Evolutionary conservation across 106 monocot species (phyloP).

Genomic region (Platanthera guangdongensis): DNA sequence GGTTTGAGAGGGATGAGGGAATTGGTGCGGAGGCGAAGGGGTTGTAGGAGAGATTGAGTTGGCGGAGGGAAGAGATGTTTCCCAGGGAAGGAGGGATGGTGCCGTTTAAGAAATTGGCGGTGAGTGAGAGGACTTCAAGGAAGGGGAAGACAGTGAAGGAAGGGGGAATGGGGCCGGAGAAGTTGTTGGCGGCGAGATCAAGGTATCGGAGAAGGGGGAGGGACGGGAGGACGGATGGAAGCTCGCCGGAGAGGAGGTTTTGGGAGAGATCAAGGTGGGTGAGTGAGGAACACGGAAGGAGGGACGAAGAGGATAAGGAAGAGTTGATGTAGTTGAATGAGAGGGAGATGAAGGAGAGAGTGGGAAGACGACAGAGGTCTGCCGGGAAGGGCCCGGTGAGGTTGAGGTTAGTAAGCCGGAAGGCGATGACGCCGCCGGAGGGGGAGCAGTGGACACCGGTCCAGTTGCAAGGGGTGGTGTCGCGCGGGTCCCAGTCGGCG

Average conservation of each 20-base stretch:
- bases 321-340: conserved; percentile 41
- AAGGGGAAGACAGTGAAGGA: conserved; percentile 21
- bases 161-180: conserved; percentile 47
- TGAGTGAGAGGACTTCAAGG: conserved; percentile 32
- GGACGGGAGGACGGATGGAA: conserved; percentile 25
- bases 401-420: conserved; percentile 20
- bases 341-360: conserved; percentile 44
- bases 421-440: conserved; percentile 8
- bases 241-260: conserved; percentile 35
- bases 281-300: conserved; percentile 32
- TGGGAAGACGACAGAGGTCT: conserved; percentile 36
- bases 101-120: conserved; percentile 22
- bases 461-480: conserved; percentile 39
- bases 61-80: conserved; percentile 21
- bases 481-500: conserved; percentile 29
- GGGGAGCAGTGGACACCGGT: conserved; percentile 25
- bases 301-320: conserved; percentile 29
- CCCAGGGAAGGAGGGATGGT: conserved; percentile 22
- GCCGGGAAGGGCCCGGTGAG: conserved; percentile 33
- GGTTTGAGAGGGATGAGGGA: conserved; percentile 21
- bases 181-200: conserved; percentile 51
- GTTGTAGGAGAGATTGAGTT: conserved; percentile 43
- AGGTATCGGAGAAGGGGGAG: conserved; percentile 33
- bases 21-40: conserved; percentile 22
- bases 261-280: conserved; percentile 51